Conservation (phyloP, 148 eudicot genomes). For the Silene uniflora region DNA sequence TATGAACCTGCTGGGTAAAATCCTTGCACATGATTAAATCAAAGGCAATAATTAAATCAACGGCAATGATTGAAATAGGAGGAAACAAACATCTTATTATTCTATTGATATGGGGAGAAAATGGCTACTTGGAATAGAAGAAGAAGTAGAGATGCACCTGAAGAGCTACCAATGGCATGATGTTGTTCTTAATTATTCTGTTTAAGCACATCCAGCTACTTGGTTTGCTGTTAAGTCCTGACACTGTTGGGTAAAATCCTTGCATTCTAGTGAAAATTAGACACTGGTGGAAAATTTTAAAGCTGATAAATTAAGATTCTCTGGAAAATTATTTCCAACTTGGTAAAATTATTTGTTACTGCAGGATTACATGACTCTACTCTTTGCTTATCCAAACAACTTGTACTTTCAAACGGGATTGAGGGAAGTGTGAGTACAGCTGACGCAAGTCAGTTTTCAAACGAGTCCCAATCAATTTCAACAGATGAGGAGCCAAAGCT, state of each 20-base stretch:
- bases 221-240: background rate
- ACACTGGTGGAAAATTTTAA: no score
- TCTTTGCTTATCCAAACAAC: background rate
- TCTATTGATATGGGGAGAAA: conserved; percentile 86
- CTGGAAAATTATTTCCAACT: no score
- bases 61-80: no score
- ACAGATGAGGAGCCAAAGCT: conserved; percentile 54
- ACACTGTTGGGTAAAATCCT: background rate
- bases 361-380: no score
- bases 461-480: conserved; percentile 31
- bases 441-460: conserved; percentile 36
- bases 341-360: no score
- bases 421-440: conserved; percentile 30
- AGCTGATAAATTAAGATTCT: no score
- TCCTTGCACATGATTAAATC: no score
- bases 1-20: no score
- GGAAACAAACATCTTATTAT: no score
- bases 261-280: no score
- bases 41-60: no score
- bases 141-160: conserved; percentile 35
- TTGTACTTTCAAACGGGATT: conserved; percentile 33
- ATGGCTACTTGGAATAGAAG: conserved; percentile 93
- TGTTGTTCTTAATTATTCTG: background rate
- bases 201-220: background rate
- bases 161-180: conserved; percentile 18